A percentile compares a stretch with the other conserved stretches of the same genome.
phyloP scores from a whole-genome alignment of 1,284 basidiomycete species.

The Erythrobasidium hasegawianum region DNA sequence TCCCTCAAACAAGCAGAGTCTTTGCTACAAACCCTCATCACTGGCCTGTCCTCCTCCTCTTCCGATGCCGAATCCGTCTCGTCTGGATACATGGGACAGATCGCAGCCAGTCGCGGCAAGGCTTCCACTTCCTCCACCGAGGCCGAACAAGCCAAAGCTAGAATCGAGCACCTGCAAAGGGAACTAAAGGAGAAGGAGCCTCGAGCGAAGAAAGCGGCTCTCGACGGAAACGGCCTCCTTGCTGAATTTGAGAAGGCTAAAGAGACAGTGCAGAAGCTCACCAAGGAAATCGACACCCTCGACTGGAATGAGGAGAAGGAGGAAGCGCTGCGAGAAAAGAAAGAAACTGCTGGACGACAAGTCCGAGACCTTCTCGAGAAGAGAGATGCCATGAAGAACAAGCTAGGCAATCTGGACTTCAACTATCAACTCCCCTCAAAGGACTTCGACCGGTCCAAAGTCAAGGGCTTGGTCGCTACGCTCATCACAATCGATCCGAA shows the following conservation, averaged over 20 bases:
- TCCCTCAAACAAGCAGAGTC: constrained; percentile 76
- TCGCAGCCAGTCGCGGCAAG: constrained; percentile 78
- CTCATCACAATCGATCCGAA: constrained; percentile 69
- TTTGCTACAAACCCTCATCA: constrained; percentile 90
- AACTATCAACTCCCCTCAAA: constrained; percentile 73
- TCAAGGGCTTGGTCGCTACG: constrained; percentile 89
- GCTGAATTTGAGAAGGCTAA: constrained; percentile 61
- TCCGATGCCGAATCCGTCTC: constrained; percentile 58
- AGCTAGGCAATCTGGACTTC: constrained; percentile 74
- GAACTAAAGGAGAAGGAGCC: constrained; percentile 75
- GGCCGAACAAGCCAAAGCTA: constrained; percentile 76
- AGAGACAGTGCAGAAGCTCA: constrained; percentile 68
- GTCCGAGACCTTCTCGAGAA: constrained; percentile 53
- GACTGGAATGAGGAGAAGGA: constrained; percentile 50
- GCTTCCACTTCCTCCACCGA: constrained; percentile 75
- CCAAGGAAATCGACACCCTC: constrained; percentile 59
- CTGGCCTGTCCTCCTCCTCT: constrained; percentile 73
- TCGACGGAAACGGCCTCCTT: constrained; percentile 68
- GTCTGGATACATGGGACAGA: constrained; percentile 93
- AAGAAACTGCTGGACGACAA: constrained; percentile 4
- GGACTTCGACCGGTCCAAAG: constrained; percentile 77
- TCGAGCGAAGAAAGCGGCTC: constrained; percentile 77
- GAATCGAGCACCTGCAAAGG: constrained; percentile 72
- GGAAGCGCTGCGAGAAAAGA: constrained; percentile 8
- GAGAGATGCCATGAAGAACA: constrained; percentile 67